phyloP scores from a whole-genome alignment of 371 early-diverging fungal species.

The Mucor lusitanicus region DNA sequence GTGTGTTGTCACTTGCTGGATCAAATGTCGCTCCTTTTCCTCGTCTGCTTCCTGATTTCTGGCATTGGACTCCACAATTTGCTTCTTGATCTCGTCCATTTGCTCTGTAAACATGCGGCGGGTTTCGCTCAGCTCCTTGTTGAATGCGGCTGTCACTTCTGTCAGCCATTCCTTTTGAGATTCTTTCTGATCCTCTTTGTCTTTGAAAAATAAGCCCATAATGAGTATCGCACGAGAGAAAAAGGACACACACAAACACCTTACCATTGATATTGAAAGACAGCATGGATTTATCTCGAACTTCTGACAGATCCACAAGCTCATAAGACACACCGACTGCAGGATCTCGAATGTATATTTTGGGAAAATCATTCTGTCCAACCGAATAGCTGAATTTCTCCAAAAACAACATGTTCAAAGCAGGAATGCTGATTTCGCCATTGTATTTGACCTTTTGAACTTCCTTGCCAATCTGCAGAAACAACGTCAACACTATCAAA shows the following conservation, averaged over 20 bases:
- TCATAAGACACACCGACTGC: slow-evolving; percentile 64
- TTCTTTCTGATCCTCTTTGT: slow-evolving; percentile 15
- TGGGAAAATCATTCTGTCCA: slow-evolving; percentile 64
- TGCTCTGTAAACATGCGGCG: slow-evolving; percentile 33
- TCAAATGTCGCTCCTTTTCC: neutral
- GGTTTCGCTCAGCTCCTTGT: slow-evolving; percentile 39
- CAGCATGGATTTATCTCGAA: slow-evolving; percentile 61
- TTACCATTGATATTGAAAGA: slow-evolving; percentile 70
- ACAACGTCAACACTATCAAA: slow-evolving; percentile 40
- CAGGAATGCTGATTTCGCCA: slow-evolving; percentile 63
- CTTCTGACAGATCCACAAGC: slow-evolving; percentile 66
- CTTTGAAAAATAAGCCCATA: neutral
- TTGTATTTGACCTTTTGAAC: slow-evolving; percentile 59
- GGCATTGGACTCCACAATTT: slow-evolving; percentile 18
- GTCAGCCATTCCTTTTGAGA: slow-evolving; percentile 36
- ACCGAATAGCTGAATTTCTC: slow-evolving; percentile 67
- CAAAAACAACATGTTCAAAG: slow-evolving; percentile 65
- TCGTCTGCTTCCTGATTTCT: neutral
- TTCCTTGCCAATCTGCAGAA: slow-evolving; percentile 60
- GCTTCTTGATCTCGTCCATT: slow-evolving; percentile 38
- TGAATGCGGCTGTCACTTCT: slow-evolving; percentile 28
- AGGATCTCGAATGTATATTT: slow-evolving; percentile 71
- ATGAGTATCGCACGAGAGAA: neutral
- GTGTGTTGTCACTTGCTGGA: neutral
- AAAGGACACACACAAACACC: neutral